These are phyloP conservation scores for Aureobasidium sp. DNA, from an alignment of 2,329 filamentous ascomycete species.

Conservation along the genomic window DNA sequence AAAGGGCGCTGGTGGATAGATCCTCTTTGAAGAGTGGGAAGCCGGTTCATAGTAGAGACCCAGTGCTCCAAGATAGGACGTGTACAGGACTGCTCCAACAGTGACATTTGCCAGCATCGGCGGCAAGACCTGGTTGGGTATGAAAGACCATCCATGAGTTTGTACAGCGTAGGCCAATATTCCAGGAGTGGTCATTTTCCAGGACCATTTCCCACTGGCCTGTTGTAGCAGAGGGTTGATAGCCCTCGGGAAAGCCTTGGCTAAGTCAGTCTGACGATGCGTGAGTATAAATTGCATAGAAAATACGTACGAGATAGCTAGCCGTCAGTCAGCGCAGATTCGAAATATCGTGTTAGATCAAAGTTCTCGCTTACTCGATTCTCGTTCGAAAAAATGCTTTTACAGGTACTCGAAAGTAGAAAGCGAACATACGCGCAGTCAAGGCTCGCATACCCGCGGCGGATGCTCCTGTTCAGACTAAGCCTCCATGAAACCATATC, in stretches of 20 bases:
- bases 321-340: not conserved
- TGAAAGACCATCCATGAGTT: slow-evolving; percentile 65
- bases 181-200: slow-evolving; percentile 61
- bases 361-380: slow-evolving; percentile 62
- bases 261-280: not conserved
- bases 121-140: slow-evolving; percentile 70
- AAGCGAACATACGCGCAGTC: slow-evolving; percentile 75
- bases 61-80: slow-evolving; percentile 65
- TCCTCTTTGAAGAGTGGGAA: slow-evolving; percentile 52
- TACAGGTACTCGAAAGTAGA: slow-evolving; percentile 85
- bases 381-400: slow-evolving; percentile 89
- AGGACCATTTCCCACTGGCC: slow-evolving; percentile 48
- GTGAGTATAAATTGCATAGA: not conserved
- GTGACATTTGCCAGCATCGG: slow-evolving; percentile 67
- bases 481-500: not conserved
- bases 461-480: slow-evolving; percentile 47
- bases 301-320: slow-evolving; percentile 1
- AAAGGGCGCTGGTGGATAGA: slow-evolving; percentile 62
- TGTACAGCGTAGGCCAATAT: slow-evolving; percentile 61
- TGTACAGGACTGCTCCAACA: slow-evolving; percentile 69
- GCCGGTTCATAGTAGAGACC: slow-evolving; percentile 61
- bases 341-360: not conserved
- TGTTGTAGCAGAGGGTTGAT: slow-evolving; percentile 51
- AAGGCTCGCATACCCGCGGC: slow-evolving; percentile 78
- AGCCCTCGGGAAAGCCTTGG: slow-evolving; percentile 54